Conservation (phyloP, 805 yeast genomes). For the Candida boleticola region DNA sequence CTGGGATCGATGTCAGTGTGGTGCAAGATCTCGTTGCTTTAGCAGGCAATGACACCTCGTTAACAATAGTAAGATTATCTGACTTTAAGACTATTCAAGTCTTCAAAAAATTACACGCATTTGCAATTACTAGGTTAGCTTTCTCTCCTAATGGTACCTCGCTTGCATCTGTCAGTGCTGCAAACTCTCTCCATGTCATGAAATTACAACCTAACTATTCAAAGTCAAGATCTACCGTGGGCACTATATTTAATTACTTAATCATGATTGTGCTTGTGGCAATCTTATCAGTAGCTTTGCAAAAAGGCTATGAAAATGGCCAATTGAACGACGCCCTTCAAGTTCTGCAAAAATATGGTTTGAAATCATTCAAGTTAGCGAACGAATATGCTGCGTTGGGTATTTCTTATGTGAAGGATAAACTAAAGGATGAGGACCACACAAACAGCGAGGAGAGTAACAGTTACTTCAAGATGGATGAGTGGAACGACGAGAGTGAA, state of each 20-base stretch:
- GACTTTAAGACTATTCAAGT: conserved; percentile 51
- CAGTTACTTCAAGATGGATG: conserved; percentile 21
- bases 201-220: conserved; percentile 54
- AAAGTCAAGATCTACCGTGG: conserved; percentile 36
- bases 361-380: conserved; percentile 1
- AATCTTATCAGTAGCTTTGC: conserved; percentile 31
- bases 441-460: conserved; percentile 16
- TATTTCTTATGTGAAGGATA: conserved; percentile 26
- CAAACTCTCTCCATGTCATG: conserved; percentile 65
- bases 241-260: conserved; percentile 32
- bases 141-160: conserved; percentile 67
- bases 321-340: conserved; percentile 25
- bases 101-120: conserved; percentile 64
- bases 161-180: conserved; percentile 74
- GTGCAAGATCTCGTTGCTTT: conserved; percentile 46
- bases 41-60: conserved; percentile 66
- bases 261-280: conserved; percentile 32
- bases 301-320: conserved; percentile 33
- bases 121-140: conserved; percentile 72
- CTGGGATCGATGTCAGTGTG: conserved; percentile 47
- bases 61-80: conserved; percentile 52
- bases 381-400: conserved; percentile 10
- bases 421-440: conserved; percentile 22
- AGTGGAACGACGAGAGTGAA: conserved; percentile 15
- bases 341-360: conserved; percentile 18